A percentile compares a stretch with the other conserved stretches of the same genome.
Conservation (phyloP, 192 early-diverging fungal genomes). For the Linderina pennispora region DNA sequence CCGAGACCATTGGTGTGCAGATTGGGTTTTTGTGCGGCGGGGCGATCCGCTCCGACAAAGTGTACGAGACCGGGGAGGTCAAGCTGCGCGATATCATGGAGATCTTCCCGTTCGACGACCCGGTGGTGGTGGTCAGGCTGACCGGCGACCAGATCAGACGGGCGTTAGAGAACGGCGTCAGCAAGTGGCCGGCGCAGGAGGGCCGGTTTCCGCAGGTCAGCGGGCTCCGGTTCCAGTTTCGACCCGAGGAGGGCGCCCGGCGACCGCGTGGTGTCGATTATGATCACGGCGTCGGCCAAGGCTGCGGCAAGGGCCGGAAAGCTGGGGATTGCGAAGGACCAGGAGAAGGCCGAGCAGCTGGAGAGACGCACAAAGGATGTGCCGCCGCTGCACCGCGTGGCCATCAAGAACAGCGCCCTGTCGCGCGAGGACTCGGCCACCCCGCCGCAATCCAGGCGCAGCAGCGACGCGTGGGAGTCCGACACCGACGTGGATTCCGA, state of each 20-base stretch:
- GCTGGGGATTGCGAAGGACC: background rate
- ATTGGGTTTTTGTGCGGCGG: slow-evolving; percentile 57
- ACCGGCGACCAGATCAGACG: slow-evolving; percentile 57
- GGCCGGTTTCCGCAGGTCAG: slow-evolving; percentile 64
- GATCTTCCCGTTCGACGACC: slow-evolving; percentile 65
- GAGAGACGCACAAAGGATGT: slow-evolving; percentile 1
- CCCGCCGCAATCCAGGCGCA: background rate
- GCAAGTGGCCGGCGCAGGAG: slow-evolving; percentile 62
- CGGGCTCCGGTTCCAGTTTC: slow-evolving; percentile 56
- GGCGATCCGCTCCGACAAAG: slow-evolving; percentile 56
- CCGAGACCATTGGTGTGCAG: slow-evolving; percentile 29
- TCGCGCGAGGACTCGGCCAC: background rate
- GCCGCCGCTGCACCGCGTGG: slow-evolving; percentile 11
- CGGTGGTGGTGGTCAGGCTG: slow-evolving; percentile 54
- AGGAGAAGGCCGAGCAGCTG: background rate
- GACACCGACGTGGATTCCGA: slow-evolving; percentile 24
- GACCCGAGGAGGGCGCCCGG: slow-evolving; percentile 47
- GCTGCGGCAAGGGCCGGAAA: slow-evolving; percentile 7
- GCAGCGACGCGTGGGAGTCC: slow-evolving; percentile 14
- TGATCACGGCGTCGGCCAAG: slow-evolving; percentile 25
- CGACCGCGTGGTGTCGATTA: slow-evolving; percentile 47
- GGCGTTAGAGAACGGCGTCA: slow-evolving; percentile 59
- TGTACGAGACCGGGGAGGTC: slow-evolving; percentile 49
- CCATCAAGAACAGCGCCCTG: slow-evolving; percentile 14
- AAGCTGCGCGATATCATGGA: slow-evolving; percentile 59